These are phyloP conservation scores for Fusarium nelsonii DNA, from an alignment of 2,329 filamentous ascomycete species.

Conservation along the genomic window DNA sequence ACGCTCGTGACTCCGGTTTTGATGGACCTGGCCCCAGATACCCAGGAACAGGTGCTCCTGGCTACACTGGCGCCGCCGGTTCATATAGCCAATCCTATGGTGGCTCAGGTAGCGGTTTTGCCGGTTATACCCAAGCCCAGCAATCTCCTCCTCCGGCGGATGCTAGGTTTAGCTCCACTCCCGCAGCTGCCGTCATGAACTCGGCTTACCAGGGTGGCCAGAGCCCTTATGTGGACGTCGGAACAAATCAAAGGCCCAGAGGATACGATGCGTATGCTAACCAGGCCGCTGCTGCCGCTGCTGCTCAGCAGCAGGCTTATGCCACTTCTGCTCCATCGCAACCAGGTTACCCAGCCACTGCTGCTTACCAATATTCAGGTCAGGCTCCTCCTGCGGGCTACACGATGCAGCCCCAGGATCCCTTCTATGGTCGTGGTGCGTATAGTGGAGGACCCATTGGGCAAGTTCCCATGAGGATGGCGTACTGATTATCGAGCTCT, in stretches of 20 bases:
- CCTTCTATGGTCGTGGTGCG: conserved; percentile 72
- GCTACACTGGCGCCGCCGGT: conserved; percentile 62
- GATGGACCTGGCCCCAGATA: conserved; percentile 60
- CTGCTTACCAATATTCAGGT: conserved; percentile 52
- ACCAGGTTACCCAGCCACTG: conserved; percentile 50
- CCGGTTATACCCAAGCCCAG: conserved; percentile 50
- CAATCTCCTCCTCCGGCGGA: conserved; percentile 52
- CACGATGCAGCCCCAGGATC: conserved; percentile 63
- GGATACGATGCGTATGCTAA: conserved; percentile 53
- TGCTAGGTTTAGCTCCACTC: conserved; percentile 50
- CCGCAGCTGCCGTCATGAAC: conserved; percentile 51
- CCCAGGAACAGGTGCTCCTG: conserved; percentile 63
- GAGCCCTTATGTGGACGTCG: conserved; percentile 54
- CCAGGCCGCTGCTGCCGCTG: conserved; percentile 48
- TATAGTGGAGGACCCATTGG: conserved; percentile 55
- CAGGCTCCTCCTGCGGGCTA: conserved; percentile 55
- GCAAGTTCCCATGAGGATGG: conserved; percentile 49
- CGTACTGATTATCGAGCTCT: conserved; percentile 62
- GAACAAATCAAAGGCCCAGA: conserved; percentile 52
- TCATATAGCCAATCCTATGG: conserved; percentile 51
- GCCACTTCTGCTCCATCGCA: conserved; percentile 50
- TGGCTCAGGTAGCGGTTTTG: conserved; percentile 51
- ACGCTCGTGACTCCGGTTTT: conserved; percentile 58
- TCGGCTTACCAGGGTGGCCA: conserved; percentile 49
- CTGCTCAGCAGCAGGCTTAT: conserved; percentile 52